Conservation (phyloP, 1,139 yeast species). For the Pichia sp. region DNA sequence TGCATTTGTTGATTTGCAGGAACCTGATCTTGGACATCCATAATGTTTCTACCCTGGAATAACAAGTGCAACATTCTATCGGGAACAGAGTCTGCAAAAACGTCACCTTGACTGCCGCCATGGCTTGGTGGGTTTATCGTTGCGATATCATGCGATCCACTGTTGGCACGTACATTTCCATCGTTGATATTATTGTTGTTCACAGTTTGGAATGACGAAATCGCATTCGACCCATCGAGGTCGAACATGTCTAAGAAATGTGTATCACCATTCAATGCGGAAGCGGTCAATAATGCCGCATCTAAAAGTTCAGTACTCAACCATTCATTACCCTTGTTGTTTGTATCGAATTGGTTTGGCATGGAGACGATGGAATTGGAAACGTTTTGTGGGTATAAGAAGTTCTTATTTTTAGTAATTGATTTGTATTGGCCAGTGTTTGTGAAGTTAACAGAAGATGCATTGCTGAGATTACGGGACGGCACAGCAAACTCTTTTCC, state of each 20-base stretch:
- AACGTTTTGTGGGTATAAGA: slow-evolving; percentile 14
- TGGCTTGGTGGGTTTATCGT: no score
- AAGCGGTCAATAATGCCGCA: slow-evolving; percentile 71
- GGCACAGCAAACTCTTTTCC: neutral
- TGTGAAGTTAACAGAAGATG: neutral
- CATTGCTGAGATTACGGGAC: neutral
- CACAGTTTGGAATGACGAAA: neutral
- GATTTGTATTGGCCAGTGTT: slow-evolving; percentile 1
- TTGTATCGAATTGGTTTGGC: slow-evolving; percentile 3
- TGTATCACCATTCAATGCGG: slow-evolving; percentile 65
- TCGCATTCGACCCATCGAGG: slow-evolving; percentile 10
- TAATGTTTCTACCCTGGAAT: slow-evolving; percentile 43
- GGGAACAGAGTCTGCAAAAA: slow-evolving; percentile 27
- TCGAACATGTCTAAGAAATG: slow-evolving; percentile 54
- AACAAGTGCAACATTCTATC: slow-evolving; percentile 50
- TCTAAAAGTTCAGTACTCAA: slow-evolving; percentile 67
- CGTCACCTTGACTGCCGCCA: slow-evolving; percentile 1
- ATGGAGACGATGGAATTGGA: slow-evolving; percentile 14
- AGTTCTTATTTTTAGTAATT: slow-evolving; percentile 7
- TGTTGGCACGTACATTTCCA: neutral
- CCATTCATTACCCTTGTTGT: slow-evolving; percentile 49
- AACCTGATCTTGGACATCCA: slow-evolving; percentile 1
- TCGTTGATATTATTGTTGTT: neutral
- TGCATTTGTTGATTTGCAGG: neutral
- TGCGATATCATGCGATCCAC: no score